Percentiles rank a stretch among this genome's conserved stretches.
These are phyloP conservation scores for Hippophae rhamnoides DNA, from an alignment of 306 rosid genomes.

Conservation along the genomic window DNA sequence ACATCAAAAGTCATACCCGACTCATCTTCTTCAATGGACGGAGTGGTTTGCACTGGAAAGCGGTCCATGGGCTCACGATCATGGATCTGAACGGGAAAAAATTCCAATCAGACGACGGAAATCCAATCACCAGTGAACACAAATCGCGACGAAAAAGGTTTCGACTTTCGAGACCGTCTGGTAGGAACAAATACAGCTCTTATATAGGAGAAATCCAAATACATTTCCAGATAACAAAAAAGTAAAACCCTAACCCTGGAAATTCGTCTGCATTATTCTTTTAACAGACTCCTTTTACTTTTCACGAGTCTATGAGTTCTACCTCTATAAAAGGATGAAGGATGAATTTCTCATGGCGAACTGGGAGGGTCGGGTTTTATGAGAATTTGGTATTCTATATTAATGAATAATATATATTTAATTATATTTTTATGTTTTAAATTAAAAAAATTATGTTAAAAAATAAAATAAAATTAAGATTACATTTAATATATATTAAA, in stretches of 20 bases:
- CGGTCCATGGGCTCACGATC: constrained; percentile 77
- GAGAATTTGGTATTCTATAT: too few relatives aligned
- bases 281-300: background rate
- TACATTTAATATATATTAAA: too few relatives aligned
- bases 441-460: too few relatives aligned
- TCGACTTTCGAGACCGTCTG: background rate
- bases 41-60: constrained; percentile 41
- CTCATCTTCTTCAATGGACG: constrained; percentile 46
- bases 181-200: too few relatives aligned
- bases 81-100: constrained; percentile 56
- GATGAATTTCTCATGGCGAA: too few relatives aligned
- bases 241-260: constrained; percentile 38
- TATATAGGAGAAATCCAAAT: background rate
- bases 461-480: too few relatives aligned
- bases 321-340: too few relatives aligned
- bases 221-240: constrained; percentile 8
- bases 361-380: too few relatives aligned
- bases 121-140: constrained; percentile 12
- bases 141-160: constrained; percentile 8
- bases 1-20: too few relatives aligned
- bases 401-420: too few relatives aligned
- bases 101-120: constrained; percentile 11
- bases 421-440: too few relatives aligned
- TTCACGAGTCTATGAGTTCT: background rate
- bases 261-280: constrained; percentile 7